Evolutionary conservation across 2,329 filamentous ascomycete species (phyloP), one percentile per base, ranked within the genome.

Genomic region (Madurella fahalii): DNA sequence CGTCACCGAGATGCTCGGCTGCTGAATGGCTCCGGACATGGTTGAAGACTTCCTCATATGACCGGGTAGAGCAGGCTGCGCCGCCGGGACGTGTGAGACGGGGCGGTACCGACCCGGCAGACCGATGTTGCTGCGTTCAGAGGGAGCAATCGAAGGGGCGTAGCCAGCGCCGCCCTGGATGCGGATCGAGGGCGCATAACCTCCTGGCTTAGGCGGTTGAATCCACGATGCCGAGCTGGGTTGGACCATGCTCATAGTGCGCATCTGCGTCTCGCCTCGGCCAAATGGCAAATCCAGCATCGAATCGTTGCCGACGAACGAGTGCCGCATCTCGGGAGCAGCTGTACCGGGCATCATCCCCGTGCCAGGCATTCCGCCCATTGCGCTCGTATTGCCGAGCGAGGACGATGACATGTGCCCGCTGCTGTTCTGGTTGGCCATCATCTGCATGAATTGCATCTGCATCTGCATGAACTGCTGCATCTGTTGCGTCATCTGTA

Each of bases 361-460:
- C 53, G 77, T 65, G 56, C 77, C 74, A 9, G 70, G 70, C 67
- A 74, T 72, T 50, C 69, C 69, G 58, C 70, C 68, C 59, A 71
- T 67, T 37, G 67, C 63, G 8, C 66, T 58, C n/a, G 63, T 42
- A 40, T 45, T 59, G 8, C 62, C 66, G 53, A 59, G 59, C 34
- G 59, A 61, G 59, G 66, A 50, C 49, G 63, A 41, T 58, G 63
- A 52, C 62, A 65, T 58, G 56, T 64, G 62, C 47, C 61, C 64
- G 52, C 59, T 61, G 31, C 58, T 59, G 57, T 73, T 74, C 47
- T 71, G 72, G 12, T 67, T 62, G 0, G 78, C 77, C 80, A 90
- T 88, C 83, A 90, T 87, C 65, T 92, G 87, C 87, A 95, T 93
- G 72, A 91, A 91, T 68, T 95, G 89, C 87, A 95, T 92, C 69